Percentiles rank a stretch among this genome's conserved stretches.
Conservation (phyloP, 805 yeast species). For the Naumovozyma castellii region DNA sequence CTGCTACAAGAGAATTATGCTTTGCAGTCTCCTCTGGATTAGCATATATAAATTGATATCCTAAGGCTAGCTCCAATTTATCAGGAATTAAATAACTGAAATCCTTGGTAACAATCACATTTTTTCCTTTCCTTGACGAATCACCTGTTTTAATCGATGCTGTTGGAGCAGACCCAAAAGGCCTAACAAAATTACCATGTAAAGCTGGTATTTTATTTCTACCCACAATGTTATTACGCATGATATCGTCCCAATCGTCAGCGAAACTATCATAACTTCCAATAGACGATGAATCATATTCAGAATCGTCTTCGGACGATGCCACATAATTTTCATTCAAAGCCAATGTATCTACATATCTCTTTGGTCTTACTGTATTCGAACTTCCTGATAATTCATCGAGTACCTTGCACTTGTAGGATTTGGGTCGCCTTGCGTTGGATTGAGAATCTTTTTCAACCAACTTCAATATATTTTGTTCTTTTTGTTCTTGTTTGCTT, state of each 20-base stretch:
- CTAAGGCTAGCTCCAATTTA: conserved; percentile 57
- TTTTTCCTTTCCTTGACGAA: conserved; percentile 32
- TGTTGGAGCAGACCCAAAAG: conserved; percentile 19
- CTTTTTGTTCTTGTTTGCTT: conserved; percentile 32
- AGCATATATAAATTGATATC: conserved; percentile 55
- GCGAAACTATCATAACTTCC: conserved; percentile 47
- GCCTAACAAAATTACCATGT: conserved; percentile 18
- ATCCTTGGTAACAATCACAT: conserved; percentile 55
- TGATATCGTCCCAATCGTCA: conserved; percentile 60
- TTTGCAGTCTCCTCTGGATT: conserved; percentile 55
- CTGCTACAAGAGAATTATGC: conserved; percentile 65
- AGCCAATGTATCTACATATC: conserved; percentile 26
- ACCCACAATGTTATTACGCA: conserved; percentile 43
- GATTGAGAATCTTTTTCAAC: conserved; percentile 21
- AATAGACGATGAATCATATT: conserved; percentile 18
- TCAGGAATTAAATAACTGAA: conserved; percentile 67
- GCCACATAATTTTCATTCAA: conserved; percentile 3
- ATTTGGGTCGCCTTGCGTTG: conserved; percentile 5
- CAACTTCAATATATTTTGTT: conserved; percentile 25
- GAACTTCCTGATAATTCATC: conserved; percentile 4
- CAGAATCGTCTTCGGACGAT: conserved; percentile 18
- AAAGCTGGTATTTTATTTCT: conserved; percentile 47
- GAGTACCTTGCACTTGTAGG: conserved; percentile 1
- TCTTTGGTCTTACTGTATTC: conserved; percentile 20
- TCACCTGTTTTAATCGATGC: conserved; percentile 21